phyloP scores from a whole-genome alignment of 2,329 filamentous ascomycete species.

The Lithohypha guttulata region DNA sequence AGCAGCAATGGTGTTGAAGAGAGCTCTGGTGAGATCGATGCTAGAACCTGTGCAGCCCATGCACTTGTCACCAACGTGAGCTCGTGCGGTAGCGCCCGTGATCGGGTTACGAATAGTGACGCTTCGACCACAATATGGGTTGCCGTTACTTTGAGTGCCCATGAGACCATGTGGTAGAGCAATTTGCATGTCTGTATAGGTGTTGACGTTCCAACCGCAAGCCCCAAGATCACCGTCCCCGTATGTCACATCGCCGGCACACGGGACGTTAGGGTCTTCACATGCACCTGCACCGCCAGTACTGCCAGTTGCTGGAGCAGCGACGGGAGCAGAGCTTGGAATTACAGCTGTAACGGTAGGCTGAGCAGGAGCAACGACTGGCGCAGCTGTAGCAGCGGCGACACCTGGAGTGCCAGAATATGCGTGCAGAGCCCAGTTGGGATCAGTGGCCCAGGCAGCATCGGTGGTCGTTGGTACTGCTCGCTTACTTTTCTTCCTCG shows the following conservation, averaged over 20 bases:
- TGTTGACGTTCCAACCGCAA: constrained; percentile 55
- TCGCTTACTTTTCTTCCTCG: too few species aligned
- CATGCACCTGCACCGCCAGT: too few species aligned
- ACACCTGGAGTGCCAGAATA: too few species aligned
- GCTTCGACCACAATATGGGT: constrained; percentile 59
- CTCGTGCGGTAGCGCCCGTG: constrained; percentile 46
- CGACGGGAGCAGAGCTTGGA: constrained; percentile 9
- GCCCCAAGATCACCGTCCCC: constrained; percentile 58
- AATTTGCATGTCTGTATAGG: constrained; percentile 50
- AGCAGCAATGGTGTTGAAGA: constrained; percentile 30
- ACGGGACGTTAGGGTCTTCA: constrained; percentile 27
- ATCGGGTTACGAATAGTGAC: constrained; percentile 49
- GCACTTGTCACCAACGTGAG: constrained; percentile 64
- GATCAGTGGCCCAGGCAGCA: too few species aligned
- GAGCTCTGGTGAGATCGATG: constrained; percentile 25
- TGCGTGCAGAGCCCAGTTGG: too few species aligned
- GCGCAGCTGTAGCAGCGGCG: too few species aligned
- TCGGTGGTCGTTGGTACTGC: too few species aligned
- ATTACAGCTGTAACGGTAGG: too few species aligned
- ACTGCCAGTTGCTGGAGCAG: too few species aligned
- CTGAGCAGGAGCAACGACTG: too few species aligned
- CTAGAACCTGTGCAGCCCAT: constrained; percentile 46
- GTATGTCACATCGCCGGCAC: constrained; percentile 60
- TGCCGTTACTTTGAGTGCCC: constrained; percentile 52
- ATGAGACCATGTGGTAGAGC: constrained; percentile 58